Evolutionary conservation across 208 protist species (phyloP), one percentile per base, ranked within the genome.

Genomic region (Naegleria gruberi): DNA sequence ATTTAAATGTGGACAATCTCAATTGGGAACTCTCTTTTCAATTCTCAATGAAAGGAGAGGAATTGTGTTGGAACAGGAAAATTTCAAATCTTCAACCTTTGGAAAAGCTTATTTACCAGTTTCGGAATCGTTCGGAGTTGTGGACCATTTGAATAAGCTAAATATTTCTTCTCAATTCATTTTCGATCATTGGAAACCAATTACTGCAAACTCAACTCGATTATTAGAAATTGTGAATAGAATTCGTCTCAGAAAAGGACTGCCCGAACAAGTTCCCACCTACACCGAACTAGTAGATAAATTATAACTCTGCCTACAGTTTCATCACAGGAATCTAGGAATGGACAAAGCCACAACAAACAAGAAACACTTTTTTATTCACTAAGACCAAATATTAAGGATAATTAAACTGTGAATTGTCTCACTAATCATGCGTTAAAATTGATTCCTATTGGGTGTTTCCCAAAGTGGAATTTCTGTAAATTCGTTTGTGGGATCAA

Each of bases 101-200:
- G 92, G 99, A 92, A 97, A 97, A 93, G 98, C 97, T 86, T 97
- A 99, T 94, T 93, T 99, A 83, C 99, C 99, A 43, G 98, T 99
- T 83, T 94, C 95, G 44, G 98, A 99, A 94, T 99, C 98, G 19
- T 99, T 99, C 95, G 98, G 97, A 91, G 96, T 99, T 94, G 98
- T 96, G 86, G 94, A 95, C 42, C 98, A 98, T 89, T 96, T 99
- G 4, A 97, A 97, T 91, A 89, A 95, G 40, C 91, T 94, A 82
- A 99, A 99, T 91, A 97, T 97, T 57, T 99, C 99, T 96, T 97
- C 98, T 83, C 98, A 99, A 95, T 98, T 97, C 91, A 96, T 99
- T 19, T 99, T 99, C 91, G 97, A 99, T 93, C 98, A 99, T 96
- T 99, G 97, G 97, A 92, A 95, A 90, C 88, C 96, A 42, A 94